Evolutionary conservation across 2,329 filamentous ascomycete genomes (phyloP), one percentile per base, ranked within the genome.

Genomic region (Fusarium vanettenii): DNA sequence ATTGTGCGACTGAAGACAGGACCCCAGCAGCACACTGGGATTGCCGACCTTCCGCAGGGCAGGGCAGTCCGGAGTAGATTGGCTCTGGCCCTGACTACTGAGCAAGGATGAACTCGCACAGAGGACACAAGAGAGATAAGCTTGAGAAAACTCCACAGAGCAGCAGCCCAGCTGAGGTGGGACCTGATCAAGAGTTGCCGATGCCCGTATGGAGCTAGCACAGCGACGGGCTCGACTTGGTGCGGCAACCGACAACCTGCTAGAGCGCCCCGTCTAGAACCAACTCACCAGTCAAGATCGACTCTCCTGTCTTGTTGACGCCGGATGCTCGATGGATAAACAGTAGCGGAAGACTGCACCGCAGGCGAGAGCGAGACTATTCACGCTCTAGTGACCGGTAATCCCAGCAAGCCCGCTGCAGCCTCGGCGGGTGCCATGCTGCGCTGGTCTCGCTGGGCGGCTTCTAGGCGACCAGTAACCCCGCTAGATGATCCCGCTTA

Each of bases 161-260:
- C 43, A 45, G 20, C 43, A 45, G 41, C 35, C 37, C 45, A 65
- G 39, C 22, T 50, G 20, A 71, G 55, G 60, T 68, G 63, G 71
- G 37, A 27, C 39, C 14, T 31, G 37, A 29, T 43, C 41, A 25
- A 70, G 45, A 57, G 25, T 50, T 63, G 50, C 50, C 35, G 27
- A 63, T 67, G 50, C 50, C 35, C 39, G 9, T 48, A n/a, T n/a
- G 52, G 52, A 48, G 22, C 16, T 41, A 37, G 31, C 18, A 60
- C 27, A 37, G 33, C 39, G 16, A 65, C 64, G 37, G 64, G 18
- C 29, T 59, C 4, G 41, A 20, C 48, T 48, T 75, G 62, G 72
- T 74, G 72, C 72, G 72, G 52, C 72, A 75, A 22, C 62, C 56
- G 60, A 64, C 0, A 29, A 60, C 29, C 60, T 75, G 65, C 57